phyloP scores from a whole-genome alignment of 148 eudicot genomes.

The Mesembryanthemum crystallinum region DNA sequence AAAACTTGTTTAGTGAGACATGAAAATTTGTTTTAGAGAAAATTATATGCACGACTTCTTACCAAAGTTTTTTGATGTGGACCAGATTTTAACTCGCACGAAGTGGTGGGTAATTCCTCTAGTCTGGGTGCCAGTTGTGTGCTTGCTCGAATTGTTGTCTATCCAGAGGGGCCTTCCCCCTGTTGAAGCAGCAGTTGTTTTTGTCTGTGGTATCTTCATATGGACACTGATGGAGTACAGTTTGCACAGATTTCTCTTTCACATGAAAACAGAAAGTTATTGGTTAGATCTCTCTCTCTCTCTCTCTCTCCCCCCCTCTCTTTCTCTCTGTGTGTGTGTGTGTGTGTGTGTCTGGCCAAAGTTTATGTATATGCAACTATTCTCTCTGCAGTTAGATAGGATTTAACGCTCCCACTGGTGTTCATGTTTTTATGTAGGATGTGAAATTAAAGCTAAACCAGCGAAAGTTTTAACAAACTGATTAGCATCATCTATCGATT shows the following conservation, averaged over 20 bases:
- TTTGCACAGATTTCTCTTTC: slow-evolving; percentile 39
- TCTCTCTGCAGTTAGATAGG: no score
- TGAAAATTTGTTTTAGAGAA: no score
- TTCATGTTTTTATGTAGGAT: no score
- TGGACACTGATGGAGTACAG: slow-evolving; percentile 37
- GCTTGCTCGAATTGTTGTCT: slow-evolving; percentile 25
- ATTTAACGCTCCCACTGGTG: no score
- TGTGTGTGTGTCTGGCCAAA: no score
- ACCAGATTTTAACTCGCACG: slow-evolving; percentile 31
- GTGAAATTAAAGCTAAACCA: no score
- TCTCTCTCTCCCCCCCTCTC: slow-evolving; percentile 39
- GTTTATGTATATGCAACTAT: slow-evolving; percentile 30
- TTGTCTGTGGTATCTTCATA: slow-evolving; percentile 27
- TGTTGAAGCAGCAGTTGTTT: slow-evolving; percentile 12
- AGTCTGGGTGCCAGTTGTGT: slow-evolving; percentile 34
- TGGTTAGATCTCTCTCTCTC: slow-evolving; percentile 38
- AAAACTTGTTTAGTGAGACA: not conserved
- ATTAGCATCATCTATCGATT: no score
- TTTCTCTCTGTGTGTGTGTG: slow-evolving; percentile 4
- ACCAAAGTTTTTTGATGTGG: not conserved
- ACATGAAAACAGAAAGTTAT: slow-evolving; percentile 35
- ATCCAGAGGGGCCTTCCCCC: slow-evolving; percentile 28
- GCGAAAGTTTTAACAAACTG: no score
- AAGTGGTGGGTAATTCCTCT: slow-evolving; percentile 39
- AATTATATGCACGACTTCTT: not conserved